Evolutionary conservation across 106 monocot genomes (phyloP).

Genomic region (Xerophyta viscosa): DNA sequence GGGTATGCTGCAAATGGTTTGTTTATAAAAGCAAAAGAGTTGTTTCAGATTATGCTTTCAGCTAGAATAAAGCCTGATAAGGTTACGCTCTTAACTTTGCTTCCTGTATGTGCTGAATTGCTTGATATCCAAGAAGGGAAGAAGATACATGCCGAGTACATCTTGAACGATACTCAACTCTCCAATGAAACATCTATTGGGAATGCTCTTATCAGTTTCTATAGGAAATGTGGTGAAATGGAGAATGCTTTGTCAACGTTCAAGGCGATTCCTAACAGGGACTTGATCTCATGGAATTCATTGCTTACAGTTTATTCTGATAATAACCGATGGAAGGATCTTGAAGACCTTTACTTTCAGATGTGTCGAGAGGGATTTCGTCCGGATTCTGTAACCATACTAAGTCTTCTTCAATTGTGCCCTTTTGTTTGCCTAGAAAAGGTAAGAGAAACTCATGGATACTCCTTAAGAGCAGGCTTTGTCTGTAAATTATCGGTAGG

Average conservation of each 20-base stretch:
- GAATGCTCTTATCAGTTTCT: constrained; percentile 71
- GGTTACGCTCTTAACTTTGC: constrained; percentile 35
- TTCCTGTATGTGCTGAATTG: constrained; percentile 42
- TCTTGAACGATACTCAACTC: constrained; percentile 22
- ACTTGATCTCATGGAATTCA: constrained; percentile 69
- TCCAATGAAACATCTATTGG: constrained; percentile 30
- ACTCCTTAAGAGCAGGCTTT: constrained; percentile 32
- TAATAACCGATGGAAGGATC: constrained; percentile 23
- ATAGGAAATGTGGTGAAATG: constrained; percentile 40
- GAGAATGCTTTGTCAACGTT: constrained; percentile 39
- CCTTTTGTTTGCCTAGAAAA: constrained; percentile 17
- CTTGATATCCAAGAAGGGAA: constrained; percentile 37
- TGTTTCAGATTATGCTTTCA: constrained; percentile 35
- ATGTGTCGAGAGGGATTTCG: constrained; percentile 24
- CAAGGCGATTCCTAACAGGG: constrained; percentile 20
- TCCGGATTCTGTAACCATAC: constrained; percentile 44
- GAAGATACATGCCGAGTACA: constrained; percentile 48
- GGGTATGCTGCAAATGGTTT: constrained; percentile 48
- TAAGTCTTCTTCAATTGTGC: constrained; percentile 42
- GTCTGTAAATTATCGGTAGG: constrained; percentile 17
- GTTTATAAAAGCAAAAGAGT: constrained; percentile 19
- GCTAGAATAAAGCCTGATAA: constrained; percentile 33
- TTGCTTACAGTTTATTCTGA: constrained; percentile 45
- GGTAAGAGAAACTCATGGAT: constrained; percentile 53
- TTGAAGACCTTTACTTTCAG: constrained; percentile 20